Evolutionary conservation across 176 grass and related monocot genomes (phyloP).

Genomic region (Puccinellia tenuiflora): DNA sequence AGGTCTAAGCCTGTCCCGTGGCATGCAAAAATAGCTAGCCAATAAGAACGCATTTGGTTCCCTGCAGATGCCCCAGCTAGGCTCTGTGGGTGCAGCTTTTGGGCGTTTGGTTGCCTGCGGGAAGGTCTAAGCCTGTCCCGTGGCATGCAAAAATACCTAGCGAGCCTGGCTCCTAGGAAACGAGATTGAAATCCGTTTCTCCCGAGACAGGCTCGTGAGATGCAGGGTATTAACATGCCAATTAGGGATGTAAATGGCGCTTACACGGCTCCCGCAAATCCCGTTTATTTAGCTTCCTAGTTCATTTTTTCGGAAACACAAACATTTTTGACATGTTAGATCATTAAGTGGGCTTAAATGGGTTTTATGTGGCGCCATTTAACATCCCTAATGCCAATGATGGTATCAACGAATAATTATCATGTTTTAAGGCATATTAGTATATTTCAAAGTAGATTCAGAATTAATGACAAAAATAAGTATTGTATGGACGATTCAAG

Average conservation of each 20-base stretch:
- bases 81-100: neutral
- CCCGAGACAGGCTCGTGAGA: neutral
- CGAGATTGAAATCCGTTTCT: neutral
- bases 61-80: neutral
- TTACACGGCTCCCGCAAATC: no score
- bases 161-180: neutral
- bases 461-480: slow-evolving; percentile 24
- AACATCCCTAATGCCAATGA: slow-evolving; percentile 14
- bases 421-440: slow-evolving; percentile 21
- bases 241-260: no score
- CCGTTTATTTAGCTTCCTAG: no score
- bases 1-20: neutral
- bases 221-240: slow-evolving; percentile 6
- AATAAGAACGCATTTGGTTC: slow-evolving; percentile 14
- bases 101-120: neutral
- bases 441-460: slow-evolving; percentile 9
- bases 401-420: slow-evolving; percentile 15
- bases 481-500: neutral
- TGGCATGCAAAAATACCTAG: neutral
- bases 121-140: neutral
- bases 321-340: no score
- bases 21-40: slow-evolving; percentile 1
- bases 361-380: no score
- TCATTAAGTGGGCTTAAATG: no score
- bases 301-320: no score